Evolutionary conservation across 306 rosid genomes (phyloP), one percentile per base, ranked within the genome.

Genomic region (Quercus engelmannii): DNA sequence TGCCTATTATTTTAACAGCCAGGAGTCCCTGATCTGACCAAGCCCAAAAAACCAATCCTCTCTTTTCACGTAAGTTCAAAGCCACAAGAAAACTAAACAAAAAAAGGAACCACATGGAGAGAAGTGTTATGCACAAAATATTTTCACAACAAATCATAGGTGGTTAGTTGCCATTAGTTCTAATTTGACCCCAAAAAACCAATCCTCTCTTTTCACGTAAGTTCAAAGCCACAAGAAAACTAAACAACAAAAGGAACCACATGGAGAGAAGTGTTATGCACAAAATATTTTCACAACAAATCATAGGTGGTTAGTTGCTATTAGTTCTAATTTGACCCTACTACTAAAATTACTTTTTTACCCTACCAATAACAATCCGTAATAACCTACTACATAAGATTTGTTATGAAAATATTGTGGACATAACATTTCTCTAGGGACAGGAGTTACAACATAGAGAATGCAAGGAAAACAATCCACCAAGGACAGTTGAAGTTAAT

Each of bases 111-210:
- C 2, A 64, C 6, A 0, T 0, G 1, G 1, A 30, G 2, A 38
- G 11, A 38, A 38, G 46, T 0, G 11, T 7, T 38, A 7, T 0
- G 3, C 2, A 2, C 1, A 38, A 1, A 38, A 7, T 0, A 38
- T 38, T 38, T 38, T 38, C 3, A 0, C 46, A 38, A 38, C 3
- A 41, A 41, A 41, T 41, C 0, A 41, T 41, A 41, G 0, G 1
- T 41, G 0, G 0, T 41, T 41, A 8, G 46, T 41, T 38, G 1
- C 1, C 2, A 38, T 38, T 38, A 0, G n/a, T n/a, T n/a, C n/a
- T n/a, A n/a, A n/a, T n/a, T n/a, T n/a, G n/a, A n/a, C n/a, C 46
- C n/a, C 1, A 5, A 64, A 31, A 64, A 15, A 64, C 33, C 17
- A 62, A 18, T 12, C 19, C 26, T 13, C 38, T 13, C 6, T 21